Evolutionary conservation across 2,329 filamentous ascomycete species (phyloP).

Genomic region (Dactylellina drechsleri): DNA sequence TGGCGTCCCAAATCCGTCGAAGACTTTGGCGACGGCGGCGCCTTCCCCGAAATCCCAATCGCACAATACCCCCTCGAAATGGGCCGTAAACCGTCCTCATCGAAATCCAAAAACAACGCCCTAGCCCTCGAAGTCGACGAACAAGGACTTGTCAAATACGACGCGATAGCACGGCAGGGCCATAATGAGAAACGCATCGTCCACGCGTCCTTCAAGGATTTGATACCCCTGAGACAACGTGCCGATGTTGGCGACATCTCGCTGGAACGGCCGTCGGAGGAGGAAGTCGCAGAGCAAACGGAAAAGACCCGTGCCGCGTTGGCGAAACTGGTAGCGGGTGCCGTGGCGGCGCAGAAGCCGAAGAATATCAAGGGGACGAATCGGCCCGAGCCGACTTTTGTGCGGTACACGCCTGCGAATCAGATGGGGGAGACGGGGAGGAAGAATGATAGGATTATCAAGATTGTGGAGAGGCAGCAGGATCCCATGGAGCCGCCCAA

Average conservation of each 20-base stretch:
- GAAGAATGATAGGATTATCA: slow-evolving; percentile 96
- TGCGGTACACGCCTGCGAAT: slow-evolving; percentile 92
- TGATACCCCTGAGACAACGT: slow-evolving; percentile 91
- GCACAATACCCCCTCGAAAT: slow-evolving; percentile 97
- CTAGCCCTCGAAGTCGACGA: slow-evolving; percentile 90
- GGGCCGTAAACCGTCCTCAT: slow-evolving; percentile 79
- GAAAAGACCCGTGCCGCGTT: slow-evolving; percentile 89
- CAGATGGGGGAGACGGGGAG: slow-evolving; percentile 90
- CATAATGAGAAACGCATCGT: slow-evolving; percentile 85
- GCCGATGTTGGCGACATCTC: slow-evolving; percentile 93
- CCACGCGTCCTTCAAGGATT: slow-evolving; percentile 94
- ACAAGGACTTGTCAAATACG: slow-evolving; percentile 94
- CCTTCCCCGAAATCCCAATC: slow-evolving; percentile 91
- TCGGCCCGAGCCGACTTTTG: slow-evolving; percentile 87
- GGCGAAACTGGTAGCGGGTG: slow-evolving; percentile 81
- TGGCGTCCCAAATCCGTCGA: slow-evolving; percentile 90
- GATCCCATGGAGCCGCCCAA: slow-evolving; percentile 98
- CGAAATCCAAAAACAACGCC: slow-evolving; percentile 71
- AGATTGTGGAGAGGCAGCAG: slow-evolving; percentile 92
- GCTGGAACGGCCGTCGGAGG: slow-evolving; percentile 82
- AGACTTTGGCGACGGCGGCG: slow-evolving; percentile 95
- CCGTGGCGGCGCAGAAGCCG: slow-evolving; percentile 90
- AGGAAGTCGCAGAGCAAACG: slow-evolving; percentile 83
- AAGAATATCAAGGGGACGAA: slow-evolving; percentile 89
- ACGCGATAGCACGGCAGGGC: slow-evolving; percentile 89